Percentiles rank a stretch among this genome's conserved stretches.
Evolutionary conservation across 345 rosid species (phyloP).

Genomic region (Sisymbrium altissimum): DNA sequence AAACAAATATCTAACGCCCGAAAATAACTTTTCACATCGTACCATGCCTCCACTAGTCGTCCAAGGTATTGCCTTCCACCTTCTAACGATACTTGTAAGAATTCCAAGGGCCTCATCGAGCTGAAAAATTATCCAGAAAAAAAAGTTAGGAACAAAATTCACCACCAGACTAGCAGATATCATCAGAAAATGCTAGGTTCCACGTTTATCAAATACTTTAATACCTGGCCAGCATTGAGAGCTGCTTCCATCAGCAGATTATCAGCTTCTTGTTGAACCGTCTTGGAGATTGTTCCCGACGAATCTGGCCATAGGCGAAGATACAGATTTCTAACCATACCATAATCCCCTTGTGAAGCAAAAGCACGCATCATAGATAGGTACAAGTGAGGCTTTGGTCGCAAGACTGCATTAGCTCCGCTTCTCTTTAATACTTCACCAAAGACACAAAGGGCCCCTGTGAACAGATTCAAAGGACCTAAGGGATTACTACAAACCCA

Average conservation of each 20-base stretch:
- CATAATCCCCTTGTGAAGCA: slow-evolving; percentile 53
- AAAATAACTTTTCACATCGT: slow-evolving; percentile 26
- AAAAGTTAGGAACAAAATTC: neutral
- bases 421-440: slow-evolving; percentile 69
- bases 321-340: slow-evolving; percentile 53
- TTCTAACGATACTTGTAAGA: slow-evolving; percentile 44
- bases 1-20: neutral
- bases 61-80: slow-evolving; percentile 74
- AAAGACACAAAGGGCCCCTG: slow-evolving; percentile 72
- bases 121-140: slow-evolving; percentile 31
- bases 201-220: slow-evolving; percentile 4
- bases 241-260: slow-evolving; percentile 86
- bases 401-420: slow-evolving; percentile 40
- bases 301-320: slow-evolving; percentile 66
- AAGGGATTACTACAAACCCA: neutral
- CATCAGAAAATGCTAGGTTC: neutral
- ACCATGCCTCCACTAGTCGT: slow-evolving; percentile 80
- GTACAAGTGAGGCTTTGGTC: slow-evolving; percentile 77
- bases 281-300: slow-evolving; percentile 50
- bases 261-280: slow-evolving; percentile 64
- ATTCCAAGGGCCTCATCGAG: slow-evolving; percentile 47
- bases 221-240: slow-evolving; percentile 67
- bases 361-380: slow-evolving; percentile 78
- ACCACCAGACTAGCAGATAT: slow-evolving; percentile 7
- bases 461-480: slow-evolving; percentile 18